Conservation (phyloP, 2,329 filamentous ascomycete genomes). For the Rhynchosporium graminicola region DNA sequence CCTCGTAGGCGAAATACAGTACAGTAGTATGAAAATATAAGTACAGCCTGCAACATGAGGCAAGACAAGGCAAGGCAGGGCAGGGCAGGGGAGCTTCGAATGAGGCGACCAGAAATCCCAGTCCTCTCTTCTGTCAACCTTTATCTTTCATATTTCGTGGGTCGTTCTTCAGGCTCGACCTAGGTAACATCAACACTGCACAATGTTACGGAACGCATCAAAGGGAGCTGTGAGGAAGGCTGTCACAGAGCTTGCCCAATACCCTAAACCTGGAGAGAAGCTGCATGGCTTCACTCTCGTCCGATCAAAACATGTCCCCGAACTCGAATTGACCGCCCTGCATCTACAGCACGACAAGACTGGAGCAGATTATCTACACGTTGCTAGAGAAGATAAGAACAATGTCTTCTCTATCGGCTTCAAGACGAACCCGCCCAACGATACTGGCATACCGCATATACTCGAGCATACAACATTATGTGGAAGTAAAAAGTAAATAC, state of each 20-base stretch:
- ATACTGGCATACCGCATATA: constrained; percentile 95
- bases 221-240: constrained; percentile 57
- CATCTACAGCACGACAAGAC: constrained; percentile 94
- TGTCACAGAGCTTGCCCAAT: constrained; percentile 73
- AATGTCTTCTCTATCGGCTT: constrained; percentile 99
- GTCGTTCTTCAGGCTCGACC: not conserved
- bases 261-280: constrained; percentile 78
- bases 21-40: constrained; percentile 8
- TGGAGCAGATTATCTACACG: constrained; percentile 91
- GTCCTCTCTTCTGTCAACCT: not conserved
- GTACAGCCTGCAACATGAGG: not conserved
- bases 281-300: constrained; percentile 92
- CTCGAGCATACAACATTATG: constrained; percentile 96
- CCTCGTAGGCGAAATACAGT: constrained; percentile 15
- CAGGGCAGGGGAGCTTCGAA: not conserved
- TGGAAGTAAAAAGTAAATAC: constrained; percentile 80
- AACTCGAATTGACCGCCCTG: constrained; percentile 88
- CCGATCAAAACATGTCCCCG: constrained; percentile 87
- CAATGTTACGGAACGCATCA: constrained; percentile 54
- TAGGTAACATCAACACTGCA: not conserved
- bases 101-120: not conserved
- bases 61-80: not conserved
- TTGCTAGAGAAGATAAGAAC: constrained; percentile 93
- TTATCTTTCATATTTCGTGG: not conserved
- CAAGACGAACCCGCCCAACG: constrained; percentile 97